A percentile compares a stretch with the other conserved stretches of the same genome.
Conservation (phyloP, 2,329 filamentous ascomycete species). For the Trichoderma simmonsii region DNA sequence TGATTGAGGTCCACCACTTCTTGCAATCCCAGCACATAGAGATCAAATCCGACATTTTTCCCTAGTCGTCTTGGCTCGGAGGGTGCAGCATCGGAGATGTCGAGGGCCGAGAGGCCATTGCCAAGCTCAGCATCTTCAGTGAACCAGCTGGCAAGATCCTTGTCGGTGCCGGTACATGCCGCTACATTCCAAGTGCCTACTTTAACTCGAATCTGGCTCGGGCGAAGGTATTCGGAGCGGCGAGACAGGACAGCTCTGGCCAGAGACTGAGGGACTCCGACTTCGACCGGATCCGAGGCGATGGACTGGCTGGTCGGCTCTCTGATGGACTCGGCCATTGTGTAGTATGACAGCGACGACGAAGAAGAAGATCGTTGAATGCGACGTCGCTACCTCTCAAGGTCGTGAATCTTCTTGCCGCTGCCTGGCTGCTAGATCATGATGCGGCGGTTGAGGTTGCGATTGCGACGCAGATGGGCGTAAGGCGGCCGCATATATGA, state of each 20-base stretch:
- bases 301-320: slow-evolving; percentile 34
- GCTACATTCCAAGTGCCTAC: slow-evolving; percentile 96
- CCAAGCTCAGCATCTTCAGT: slow-evolving; percentile 70
- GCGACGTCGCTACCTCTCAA: slow-evolving; percentile 26
- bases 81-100: slow-evolving; percentile 40
- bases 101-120: slow-evolving; percentile 56
- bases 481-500: not conserved
- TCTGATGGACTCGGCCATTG: slow-evolving; percentile 29
- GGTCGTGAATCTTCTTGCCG: slow-evolving; percentile 23
- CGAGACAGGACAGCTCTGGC: slow-evolving; percentile 67
- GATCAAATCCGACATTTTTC: slow-evolving; percentile 67
- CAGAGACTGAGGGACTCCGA: slow-evolving; percentile 53
- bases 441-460: slow-evolving; percentile 23
- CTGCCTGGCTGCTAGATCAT: slow-evolving; percentile 35
- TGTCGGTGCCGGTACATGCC: slow-evolving; percentile 76
- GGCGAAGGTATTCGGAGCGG: slow-evolving; percentile 73
- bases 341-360: slow-evolving; percentile 13
- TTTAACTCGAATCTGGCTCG: slow-evolving; percentile 76
- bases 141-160: slow-evolving; percentile 88
- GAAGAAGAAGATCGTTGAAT: slow-evolving; percentile 18
- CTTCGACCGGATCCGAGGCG: slow-evolving; percentile 43
- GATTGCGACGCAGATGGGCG: not conserved
- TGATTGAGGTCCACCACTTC: slow-evolving; percentile 86
- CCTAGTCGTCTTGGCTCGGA: slow-evolving; percentile 43
- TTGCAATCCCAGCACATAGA: slow-evolving; percentile 89